Base-by-base conservation (phyloP, 2,329 filamentous ascomycete genomes). In the Ceratocystis harringtonii region DNA sequence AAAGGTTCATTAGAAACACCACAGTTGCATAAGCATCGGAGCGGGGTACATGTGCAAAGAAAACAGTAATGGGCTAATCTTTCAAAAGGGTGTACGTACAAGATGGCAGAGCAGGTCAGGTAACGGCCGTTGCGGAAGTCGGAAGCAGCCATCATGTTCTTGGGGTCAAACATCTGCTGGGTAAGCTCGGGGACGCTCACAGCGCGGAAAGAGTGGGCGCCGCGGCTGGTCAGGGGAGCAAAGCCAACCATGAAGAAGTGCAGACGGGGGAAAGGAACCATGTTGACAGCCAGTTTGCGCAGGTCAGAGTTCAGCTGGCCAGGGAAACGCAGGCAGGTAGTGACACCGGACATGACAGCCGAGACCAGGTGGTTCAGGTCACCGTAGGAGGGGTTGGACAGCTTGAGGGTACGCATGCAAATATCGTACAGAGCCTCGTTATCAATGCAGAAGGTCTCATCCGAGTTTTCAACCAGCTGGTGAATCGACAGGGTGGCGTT, bases 211-310 rank as follows among this genome's bases (percentile, higher is more conserved):
- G 89, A 90, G 84, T 95, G 79, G 71, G 92, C 88, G 73, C 80
- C 80, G 70, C 80, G 80, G 79, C 90, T 95, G 78, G 94, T 99
- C 75, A 99, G 85, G 76, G 94, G 94, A 79, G 94, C 92, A 78
- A 99, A 99, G 78, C 94, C 94, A 77, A 99, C 94, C 94, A 99
- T 99, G 87, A 99, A 99, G 88, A 99, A 99, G 81, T 99, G 94
- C 70, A 99, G 90, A 91, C 94, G 94, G 72, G 94, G 94, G 89
- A 99, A 99, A 69, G 94, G 94, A 80, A 99, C 94, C 84, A 99
- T 99, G 90, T 99, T 99, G 80, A 99, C 94, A 72, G 94, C 94
- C 75, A 99, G 82, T 85, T 99, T 99, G 82, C 94, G 91, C 72
- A 99, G 89, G 78, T 99, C 94, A 76, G 94, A 99, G 89, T 99